Base-by-base conservation (phyloP, 805 yeast species). In the Debaryomyces castellii region DNA sequence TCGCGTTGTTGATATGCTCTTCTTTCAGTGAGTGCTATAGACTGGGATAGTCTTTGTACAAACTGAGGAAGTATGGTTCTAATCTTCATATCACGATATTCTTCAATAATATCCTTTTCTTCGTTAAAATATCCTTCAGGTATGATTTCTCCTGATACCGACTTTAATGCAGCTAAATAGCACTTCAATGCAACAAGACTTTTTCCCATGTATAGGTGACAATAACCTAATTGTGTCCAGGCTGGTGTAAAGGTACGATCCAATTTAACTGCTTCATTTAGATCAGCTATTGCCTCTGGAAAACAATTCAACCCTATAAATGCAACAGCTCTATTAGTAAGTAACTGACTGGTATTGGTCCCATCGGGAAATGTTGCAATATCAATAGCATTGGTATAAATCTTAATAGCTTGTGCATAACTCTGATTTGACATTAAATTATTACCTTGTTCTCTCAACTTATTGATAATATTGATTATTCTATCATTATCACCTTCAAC, bases 201-300 rank as follows among this genome's bases (percentile, higher is more conserved):
- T 30, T 53, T 52, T 3, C 75, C 75, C 69, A 70, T 62, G 51
- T 68, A 70, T 30, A 71, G 53, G 37, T 70, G 73, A 50, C 73
- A 70, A 55, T 69, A 71, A 3, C 73, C 75, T 47, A 71, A 56
- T 53, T 71, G 76, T 16, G 69, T 56, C 76, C 76, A 71, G 5
- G 74, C 76, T 2, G 76, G 70, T 4, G 71, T 62, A 48, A 64
- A 68, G 5, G 64, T 55, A 25, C 63, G 50, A 47, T 71, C 74
- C 32, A 51, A 40, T 17, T 40, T 36, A 8, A 71, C 50, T 0
- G 75, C 74, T 12, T 41, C 39, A 44, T 66, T 62, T 50, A 71
- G 59, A 50, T 71, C 75, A 10, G 56, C 38, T 1, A 69, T 61
- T 1, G 76, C 73, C 51, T 71, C 76, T 1, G 63, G 61, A 40